Evolutionary conservation across 768 basidiomycete species (phyloP).

Genomic region (Agrocybe praecox): DNA sequence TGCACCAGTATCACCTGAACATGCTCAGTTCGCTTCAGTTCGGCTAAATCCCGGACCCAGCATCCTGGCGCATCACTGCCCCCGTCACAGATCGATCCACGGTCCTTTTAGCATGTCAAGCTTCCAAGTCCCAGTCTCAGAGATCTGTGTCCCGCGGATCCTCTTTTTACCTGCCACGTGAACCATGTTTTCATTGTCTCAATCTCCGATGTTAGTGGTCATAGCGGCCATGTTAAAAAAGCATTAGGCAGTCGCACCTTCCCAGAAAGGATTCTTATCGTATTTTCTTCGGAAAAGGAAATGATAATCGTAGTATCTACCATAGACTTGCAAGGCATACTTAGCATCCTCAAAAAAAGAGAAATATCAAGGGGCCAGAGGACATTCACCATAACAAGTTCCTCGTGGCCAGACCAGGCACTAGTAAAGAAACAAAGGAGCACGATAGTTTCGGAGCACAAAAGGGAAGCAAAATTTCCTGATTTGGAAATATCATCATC

Average conservation of each 20-base stretch:
- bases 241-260: no score
- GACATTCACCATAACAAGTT: no score
- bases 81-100: slow-evolving; percentile 23
- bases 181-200: slow-evolving; percentile 14
- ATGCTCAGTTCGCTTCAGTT: slow-evolving; percentile 28
- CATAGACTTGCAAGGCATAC: no score
- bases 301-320: no score
- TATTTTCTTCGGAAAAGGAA: slow-evolving; percentile 35
- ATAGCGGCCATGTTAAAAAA: no score
- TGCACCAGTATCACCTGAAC: slow-evolving; percentile 41
- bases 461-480: neutral
- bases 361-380: no score
- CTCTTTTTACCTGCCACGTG: slow-evolving; percentile 27
- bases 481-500: neutral
- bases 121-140: slow-evolving; percentile 26
- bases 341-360: no score
- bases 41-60: slow-evolving; percentile 50
- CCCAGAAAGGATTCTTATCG: no score
- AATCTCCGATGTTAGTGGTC: slow-evolving; percentile 13
- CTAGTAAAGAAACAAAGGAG: neutral
- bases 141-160: slow-evolving; percentile 26
- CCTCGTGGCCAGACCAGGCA: no score
- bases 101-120: slow-evolving; percentile 32
- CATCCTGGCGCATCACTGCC: slow-evolving; percentile 29
- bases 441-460: neutral